Evolutionary conservation across 345 rosid genomes (phyloP).

Genomic region (Firmiana major): DNA sequence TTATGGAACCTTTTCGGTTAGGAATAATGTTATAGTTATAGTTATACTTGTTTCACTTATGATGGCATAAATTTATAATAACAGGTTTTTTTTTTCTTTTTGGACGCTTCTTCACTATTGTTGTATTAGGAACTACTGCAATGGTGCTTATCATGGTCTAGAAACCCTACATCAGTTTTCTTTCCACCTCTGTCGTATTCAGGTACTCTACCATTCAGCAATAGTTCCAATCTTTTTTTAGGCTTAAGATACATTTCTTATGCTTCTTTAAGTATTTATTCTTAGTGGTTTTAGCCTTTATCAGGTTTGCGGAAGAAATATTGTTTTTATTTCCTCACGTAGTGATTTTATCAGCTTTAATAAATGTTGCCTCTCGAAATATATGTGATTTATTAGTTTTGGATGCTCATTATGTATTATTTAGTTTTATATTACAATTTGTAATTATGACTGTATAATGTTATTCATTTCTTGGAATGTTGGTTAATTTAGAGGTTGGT

Average conservation of each 20-base stretch:
- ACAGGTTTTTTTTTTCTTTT: neutral
- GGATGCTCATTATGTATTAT: neutral
- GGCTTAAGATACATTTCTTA: neutral
- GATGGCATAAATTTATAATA: neutral
- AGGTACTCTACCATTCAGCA: slow-evolving; percentile 38
- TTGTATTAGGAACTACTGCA: slow-evolving; percentile 72
- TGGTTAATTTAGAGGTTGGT: neutral
- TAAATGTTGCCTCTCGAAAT: neutral
- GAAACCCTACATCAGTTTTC: slow-evolving; percentile 58
- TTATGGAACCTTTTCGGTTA: neutral
- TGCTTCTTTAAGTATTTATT: neutral
- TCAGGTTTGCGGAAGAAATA: neutral
- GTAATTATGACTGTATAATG: neutral
- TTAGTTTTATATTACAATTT: neutral
- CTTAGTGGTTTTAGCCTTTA: neutral
- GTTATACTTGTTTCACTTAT: neutral
- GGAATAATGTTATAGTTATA: neutral
- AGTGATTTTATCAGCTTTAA: neutral
- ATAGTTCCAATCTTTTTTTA: neutral
- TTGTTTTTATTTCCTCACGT: neutral
- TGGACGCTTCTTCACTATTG: neutral
- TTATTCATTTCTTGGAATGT: neutral
- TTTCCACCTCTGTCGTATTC: slow-evolving; percentile 55
- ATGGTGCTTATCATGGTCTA: slow-evolving; percentile 87
- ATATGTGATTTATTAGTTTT: neutral